Evolutionary conservation across 495 filamentous ascomycete genomes (phyloP).

Genomic region (Penicillium steckii): DNA sequence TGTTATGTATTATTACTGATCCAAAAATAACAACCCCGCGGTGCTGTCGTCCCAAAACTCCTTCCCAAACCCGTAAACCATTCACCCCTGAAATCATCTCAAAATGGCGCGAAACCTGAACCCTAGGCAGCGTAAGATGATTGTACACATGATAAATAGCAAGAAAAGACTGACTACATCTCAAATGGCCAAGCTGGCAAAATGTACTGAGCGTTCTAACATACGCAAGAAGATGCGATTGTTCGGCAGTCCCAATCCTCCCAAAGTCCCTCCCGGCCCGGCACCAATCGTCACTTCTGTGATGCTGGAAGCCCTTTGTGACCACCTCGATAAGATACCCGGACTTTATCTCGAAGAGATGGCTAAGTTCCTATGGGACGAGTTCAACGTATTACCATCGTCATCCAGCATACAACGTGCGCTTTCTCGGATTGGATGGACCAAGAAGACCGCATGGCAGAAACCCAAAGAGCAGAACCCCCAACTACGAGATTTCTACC

Average conservation of each 20-base stretch:
- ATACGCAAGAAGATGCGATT: background rate
- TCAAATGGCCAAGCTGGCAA: conserved; percentile 7
- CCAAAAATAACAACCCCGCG: no score
- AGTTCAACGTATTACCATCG: background rate
- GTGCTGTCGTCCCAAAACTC: no score
- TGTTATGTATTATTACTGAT: no score
- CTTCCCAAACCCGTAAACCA: no score
- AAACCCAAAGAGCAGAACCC: background rate
- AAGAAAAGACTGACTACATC: conserved; percentile 6
- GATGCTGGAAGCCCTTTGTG: conserved; percentile 19
- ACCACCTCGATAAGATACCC: conserved; percentile 8
- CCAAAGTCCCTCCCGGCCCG: conserved; percentile 11
- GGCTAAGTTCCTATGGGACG: background rate
- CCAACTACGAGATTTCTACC: background rate
- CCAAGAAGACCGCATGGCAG: background rate
- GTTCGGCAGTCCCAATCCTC: conserved; percentile 1
- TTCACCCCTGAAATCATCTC: no score
- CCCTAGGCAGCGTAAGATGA: conserved; percentile 4
- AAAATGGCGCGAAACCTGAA: no score
- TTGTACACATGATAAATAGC: conserved; percentile 8
- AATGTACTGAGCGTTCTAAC: conserved; percentile 4
- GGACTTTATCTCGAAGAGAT: conserved; percentile 20
- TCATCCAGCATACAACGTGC: background rate
- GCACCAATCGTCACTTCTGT: conserved; percentile 12
- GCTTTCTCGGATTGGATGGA: background rate